Conservation (phyloP, 192 early-diverging fungal genomes). For the Rhizoclosmatium globosum region DNA sequence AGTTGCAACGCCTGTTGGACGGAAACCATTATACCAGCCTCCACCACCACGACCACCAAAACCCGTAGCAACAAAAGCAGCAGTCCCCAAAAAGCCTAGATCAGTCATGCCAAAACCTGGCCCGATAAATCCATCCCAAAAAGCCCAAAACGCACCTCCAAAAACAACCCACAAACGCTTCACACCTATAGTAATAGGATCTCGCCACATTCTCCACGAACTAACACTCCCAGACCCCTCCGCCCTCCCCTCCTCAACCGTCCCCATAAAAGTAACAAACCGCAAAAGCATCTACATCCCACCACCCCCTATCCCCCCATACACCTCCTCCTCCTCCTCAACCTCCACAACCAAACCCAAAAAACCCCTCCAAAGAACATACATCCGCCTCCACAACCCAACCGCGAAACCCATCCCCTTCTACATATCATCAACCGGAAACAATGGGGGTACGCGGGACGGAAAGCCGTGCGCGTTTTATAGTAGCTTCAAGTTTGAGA, state of each 20-base stretch:
- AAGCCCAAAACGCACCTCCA: too few relatives aligned
- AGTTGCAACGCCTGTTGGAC: not conserved
- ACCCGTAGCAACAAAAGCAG: not conserved
- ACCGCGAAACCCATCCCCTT: not conserved
- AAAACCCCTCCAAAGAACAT: not conserved
- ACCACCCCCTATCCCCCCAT: not conserved
- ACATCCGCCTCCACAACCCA: constrained; percentile 17
- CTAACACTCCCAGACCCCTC: not conserved
- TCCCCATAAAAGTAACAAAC: not conserved
- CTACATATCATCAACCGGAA: constrained; percentile 9
- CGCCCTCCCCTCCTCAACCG: too few relatives aligned
- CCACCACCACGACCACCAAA: constrained; percentile 4
- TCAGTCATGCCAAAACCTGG: too few relatives aligned
- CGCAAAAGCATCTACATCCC: constrained; percentile 9
- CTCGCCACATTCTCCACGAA: constrained; percentile 16
- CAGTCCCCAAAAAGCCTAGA: too few relatives aligned
- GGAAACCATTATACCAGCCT: constrained; percentile 23
- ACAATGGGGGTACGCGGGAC: constrained; percentile 5
- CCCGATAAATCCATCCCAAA: too few relatives aligned
- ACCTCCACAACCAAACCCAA: not conserved
- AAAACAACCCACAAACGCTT: constrained; percentile 5
- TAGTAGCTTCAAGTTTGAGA: not conserved
- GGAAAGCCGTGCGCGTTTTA: constrained; percentile 22
- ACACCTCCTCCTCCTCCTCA: not conserved
- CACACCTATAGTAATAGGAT: not conserved